Base-by-base conservation (phyloP, 441 rosid species). In the Pelargonium fulgidum region DNA sequence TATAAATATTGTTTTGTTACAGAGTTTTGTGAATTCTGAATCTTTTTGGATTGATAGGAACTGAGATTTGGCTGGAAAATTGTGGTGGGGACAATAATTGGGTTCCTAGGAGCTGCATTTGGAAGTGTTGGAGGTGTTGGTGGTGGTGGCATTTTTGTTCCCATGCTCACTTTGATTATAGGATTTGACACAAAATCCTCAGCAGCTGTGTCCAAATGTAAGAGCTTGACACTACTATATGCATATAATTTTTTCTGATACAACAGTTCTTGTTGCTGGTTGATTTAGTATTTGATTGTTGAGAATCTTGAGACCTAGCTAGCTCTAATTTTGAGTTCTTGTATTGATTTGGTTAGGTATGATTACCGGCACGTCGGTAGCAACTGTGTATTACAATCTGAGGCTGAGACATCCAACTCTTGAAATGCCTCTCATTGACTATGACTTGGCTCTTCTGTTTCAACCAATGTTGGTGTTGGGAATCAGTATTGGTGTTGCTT, bases 381-480 rank as follows among this genome's bases (percentile, higher is more conserved):
- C 93, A 62, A 82, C 88, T 22, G 91, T 88, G 56, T 82, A 85
- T 81, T 88, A 85, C 77, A 88, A 88, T 62, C 85, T 88, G 65
- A 81, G 71, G 74, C 65, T 86, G 48, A 80, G 88, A 75, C 93
- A 88, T 78, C 93, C 93, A 0, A 86, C 86, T 4, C 59, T 85
- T 62, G 87, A 86, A 26, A 84, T 88, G 88, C 89, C 93, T 4
- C 77, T 88, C 69, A 85, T 88, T 16, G 93, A 88, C 69, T 86
- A 88, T 69, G 91, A 88, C 73, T 83, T 88, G 67, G 90, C 93
- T 0, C 66, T 88, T n/a, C 83, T 88, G 33, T 83, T 88, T 61
- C 93, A 88, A 72, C 93, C 93, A 0, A 88, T 88, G 93, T 81
- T 88, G 1, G 85, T 88, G 88, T 81, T 88, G 11, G 93, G 93